Conservation (phyloP, 176 grass and related monocot genomes). For the Carex parvula region DNA sequence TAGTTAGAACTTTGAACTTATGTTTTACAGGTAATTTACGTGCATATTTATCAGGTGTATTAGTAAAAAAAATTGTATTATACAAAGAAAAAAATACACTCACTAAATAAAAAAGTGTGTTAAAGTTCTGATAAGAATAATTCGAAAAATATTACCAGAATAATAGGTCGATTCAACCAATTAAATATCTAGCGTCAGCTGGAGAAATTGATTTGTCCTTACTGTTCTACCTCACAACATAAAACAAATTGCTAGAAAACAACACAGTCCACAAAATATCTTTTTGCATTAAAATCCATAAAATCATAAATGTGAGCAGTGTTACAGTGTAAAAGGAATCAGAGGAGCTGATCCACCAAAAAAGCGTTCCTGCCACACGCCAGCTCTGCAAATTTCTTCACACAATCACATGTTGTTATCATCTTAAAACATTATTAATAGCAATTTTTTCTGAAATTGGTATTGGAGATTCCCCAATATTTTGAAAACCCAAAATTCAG, state of each 20-base stretch:
- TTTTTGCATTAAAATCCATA: not conserved
- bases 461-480: no score
- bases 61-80: no score
- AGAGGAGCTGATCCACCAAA: conserved; percentile 8
- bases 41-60: no score
- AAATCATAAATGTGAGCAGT: not conserved
- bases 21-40: no score
- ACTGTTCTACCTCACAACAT: not conserved
- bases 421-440: no score
- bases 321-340: conserved; percentile 13
- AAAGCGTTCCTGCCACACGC: conserved; percentile 3
- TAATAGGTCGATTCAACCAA: not conserved
- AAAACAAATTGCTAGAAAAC: not conserved
- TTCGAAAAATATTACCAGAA: not conserved
- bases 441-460: no score
- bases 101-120: not conserved
- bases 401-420: no score
- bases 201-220: not conserved
- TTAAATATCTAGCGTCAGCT: not conserved
- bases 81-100: no score
- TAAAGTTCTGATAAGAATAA: not conserved
- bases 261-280: not conserved
- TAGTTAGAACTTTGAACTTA: no score
- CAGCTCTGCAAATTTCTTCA: not conserved
- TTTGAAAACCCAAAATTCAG: no score